A percentile compares a stretch with the other conserved stretches of the same genome.
phyloP scores from a whole-genome alignment of 371 early-diverging fungal genomes.

The Capillidium heterosporum region DNA sequence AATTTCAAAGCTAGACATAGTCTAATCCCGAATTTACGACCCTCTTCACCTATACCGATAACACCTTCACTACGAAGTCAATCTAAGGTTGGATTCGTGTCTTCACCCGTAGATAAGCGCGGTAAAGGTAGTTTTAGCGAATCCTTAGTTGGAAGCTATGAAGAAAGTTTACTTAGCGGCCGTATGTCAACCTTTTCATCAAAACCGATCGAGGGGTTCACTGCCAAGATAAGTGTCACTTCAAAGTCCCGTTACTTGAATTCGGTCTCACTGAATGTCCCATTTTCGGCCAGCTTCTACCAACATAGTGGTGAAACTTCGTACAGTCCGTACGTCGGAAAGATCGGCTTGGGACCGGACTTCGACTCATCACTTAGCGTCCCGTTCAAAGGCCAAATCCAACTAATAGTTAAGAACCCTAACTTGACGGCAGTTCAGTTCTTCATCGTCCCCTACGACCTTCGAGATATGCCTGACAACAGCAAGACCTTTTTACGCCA shows the following conservation, averaged over 20 bases:
- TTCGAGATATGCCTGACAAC: slow-evolving; percentile 48
- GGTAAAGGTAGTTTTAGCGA: neutral
- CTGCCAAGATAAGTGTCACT: slow-evolving; percentile 47
- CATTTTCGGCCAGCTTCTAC: slow-evolving; percentile 46
- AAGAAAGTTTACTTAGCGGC: slow-evolving; percentile 56
- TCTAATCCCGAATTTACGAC: neutral
- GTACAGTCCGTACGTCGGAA: slow-evolving; percentile 42
- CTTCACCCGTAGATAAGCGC: neutral
- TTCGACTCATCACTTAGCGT: slow-evolving; percentile 30
- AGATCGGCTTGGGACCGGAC: slow-evolving; percentile 29
- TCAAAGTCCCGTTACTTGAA: slow-evolving; percentile 32
- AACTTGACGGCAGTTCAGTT: slow-evolving; percentile 60
- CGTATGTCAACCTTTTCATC: slow-evolving; percentile 65
- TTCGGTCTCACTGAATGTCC: slow-evolving; percentile 42
- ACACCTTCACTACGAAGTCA: neutral
- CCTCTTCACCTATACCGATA: neutral
- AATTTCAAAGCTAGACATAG: neutral
- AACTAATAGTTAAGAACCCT: slow-evolving; percentile 68
- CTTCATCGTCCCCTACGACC: slow-evolving; percentile 65
- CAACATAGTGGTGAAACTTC: slow-evolving; percentile 30
- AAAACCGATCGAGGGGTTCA: slow-evolving; percentile 42
- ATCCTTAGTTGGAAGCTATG: slow-evolving; percentile 5
- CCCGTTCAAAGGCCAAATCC: slow-evolving; percentile 61
- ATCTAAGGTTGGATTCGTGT: neutral
- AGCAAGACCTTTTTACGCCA: slow-evolving; percentile 68